These are phyloP conservation scores for Linderniella brevidens DNA, from an alignment of 257 asterid genomes.

Conservation along the genomic window DNA sequence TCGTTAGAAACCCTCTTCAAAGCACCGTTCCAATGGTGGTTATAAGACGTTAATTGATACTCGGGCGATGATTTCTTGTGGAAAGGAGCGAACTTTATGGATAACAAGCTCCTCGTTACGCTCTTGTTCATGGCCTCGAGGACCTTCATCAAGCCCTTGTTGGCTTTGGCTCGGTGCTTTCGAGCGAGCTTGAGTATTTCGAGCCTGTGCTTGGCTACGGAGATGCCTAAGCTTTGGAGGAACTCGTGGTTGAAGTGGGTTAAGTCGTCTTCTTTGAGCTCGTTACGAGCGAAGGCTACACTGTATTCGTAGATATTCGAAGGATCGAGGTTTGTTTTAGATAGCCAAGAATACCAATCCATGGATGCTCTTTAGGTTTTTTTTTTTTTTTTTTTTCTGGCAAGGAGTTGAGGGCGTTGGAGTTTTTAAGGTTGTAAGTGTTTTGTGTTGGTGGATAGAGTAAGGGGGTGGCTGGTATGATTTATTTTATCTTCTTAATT, in stretches of 20 bases:
- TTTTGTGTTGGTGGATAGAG: no score
- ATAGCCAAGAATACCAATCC: constrained; percentile 3
- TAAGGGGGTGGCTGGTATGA: no score
- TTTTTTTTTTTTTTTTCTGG: no score
- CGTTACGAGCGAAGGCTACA: not conserved
- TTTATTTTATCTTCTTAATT: no score
- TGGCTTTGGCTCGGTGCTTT: not conserved
- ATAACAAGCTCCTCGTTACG: no score
- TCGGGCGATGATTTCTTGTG: no score
- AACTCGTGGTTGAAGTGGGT: constrained; percentile 1
- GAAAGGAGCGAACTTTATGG: no score
- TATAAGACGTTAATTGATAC: no score
- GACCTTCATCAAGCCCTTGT: not conserved
- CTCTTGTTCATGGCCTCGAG: not conserved
- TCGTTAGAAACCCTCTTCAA: no score
- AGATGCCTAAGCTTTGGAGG: not conserved
- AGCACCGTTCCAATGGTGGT: no score
- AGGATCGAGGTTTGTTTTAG: not conserved
- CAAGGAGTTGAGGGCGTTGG: no score
- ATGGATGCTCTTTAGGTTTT: not conserved
- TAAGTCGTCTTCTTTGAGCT: constrained; percentile 1
- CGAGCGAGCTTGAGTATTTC: not conserved
- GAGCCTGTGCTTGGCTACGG: constrained; percentile 5
- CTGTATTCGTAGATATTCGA: not conserved
- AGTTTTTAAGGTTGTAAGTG: no score